Base-by-base conservation (phyloP, 2,329 filamentous ascomycete genomes). In the Claviceps purpurea region DNA sequence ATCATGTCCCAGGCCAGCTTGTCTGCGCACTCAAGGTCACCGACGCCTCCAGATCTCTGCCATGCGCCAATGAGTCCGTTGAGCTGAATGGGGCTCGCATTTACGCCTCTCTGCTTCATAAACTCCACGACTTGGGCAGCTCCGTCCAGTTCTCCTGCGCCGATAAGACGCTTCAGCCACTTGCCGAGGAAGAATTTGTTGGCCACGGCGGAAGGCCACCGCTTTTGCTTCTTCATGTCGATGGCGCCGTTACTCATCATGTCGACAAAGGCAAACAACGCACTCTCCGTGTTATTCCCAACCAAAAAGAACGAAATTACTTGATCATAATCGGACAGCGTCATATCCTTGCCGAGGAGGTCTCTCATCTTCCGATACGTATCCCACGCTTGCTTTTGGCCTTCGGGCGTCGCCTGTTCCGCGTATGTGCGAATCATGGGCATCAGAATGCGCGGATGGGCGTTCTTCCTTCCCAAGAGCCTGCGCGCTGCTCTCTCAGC, bases 161-260 rank as follows among this genome's bases (percentile, higher is more conserved):
- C 84, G 52, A 94, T 85, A 8, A 94, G 77, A 49, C 85, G 81
- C 66, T 91, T 91, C 61, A 95, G 76, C 90, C 89, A 95, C 60
- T 88, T 90, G 38, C 84, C 86, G 58, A 89, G 85, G 66, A 95
- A 87, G 67, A 89, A 91, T 56, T 84, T 82, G 65, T 94, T 93
- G 49, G 70, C 72, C 41, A 81, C 66, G 8, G 71, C 67, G 1
- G 70, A 69, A 1, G 77, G 77, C 52, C 80, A 66, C 18, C 64
- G 59, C 49, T 67, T 66, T 53, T 66, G 64, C 53, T 69, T 70
- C 50, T 68, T 69, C 48, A 78, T 61, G 52, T 78, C 71, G 51
- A 80, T 65, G 45, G 71, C 63, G 5, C 77, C 76, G 4, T 78
- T 77, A 53, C 81, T 79, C 81, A 95, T 89, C 89, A 95, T 94